phyloP scores from a whole-genome alignment of 805 yeast genomes.

The Hanseniaspora pseudoguilliermondii region DNA sequence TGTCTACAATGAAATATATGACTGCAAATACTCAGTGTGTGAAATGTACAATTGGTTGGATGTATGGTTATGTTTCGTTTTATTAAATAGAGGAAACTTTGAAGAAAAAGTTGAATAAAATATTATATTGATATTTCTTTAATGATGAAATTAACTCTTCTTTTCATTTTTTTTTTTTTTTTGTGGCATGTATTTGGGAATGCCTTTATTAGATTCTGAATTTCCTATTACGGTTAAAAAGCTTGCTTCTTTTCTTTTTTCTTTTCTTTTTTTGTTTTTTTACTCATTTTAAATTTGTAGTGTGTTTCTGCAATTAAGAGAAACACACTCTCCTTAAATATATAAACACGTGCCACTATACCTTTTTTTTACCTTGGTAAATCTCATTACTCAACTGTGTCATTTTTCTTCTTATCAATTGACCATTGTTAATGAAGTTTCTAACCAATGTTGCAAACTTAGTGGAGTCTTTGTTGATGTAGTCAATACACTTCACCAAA shows the following conservation, averaged over 20 bases:
- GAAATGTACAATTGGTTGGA: too few relatives aligned
- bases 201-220: too few relatives aligned
- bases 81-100: too few relatives aligned
- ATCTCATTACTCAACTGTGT: constrained; percentile 26
- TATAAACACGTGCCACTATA: constrained; percentile 25
- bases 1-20: too few relatives aligned
- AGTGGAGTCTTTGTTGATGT: constrained; percentile 34
- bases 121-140: too few relatives aligned
- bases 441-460: constrained; percentile 48
- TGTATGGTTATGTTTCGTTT: too few relatives aligned
- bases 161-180: background rate
- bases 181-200: too few relatives aligned
- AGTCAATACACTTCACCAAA: constrained; percentile 31
- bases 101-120: too few relatives aligned
- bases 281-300: background rate
- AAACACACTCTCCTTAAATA: constrained; percentile 72
- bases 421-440: constrained; percentile 48
- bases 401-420: constrained; percentile 31
- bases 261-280: background rate
- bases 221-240: background rate
- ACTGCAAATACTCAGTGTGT: too few relatives aligned
- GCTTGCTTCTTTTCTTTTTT: background rate
- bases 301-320: too few relatives aligned
- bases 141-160: background rate
- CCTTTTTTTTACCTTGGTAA: constrained; percentile 29